Evolutionary conservation across 805 yeast species (phyloP), one percentile per base, ranked within the genome.

Genomic region (Blastobotrys chiropterorum): DNA sequence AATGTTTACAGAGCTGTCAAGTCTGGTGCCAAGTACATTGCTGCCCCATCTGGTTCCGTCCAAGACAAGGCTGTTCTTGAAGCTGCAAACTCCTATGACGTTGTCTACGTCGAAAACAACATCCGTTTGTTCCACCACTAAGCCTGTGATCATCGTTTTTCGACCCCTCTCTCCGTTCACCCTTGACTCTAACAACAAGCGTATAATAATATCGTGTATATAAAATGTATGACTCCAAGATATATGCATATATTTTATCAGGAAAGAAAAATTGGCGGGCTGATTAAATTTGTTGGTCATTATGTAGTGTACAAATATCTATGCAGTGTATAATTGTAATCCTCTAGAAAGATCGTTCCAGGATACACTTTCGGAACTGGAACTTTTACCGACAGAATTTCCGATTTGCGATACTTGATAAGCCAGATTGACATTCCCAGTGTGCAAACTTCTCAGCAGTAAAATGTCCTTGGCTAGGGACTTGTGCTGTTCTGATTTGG

Each of bases 101-200:
- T 94, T 58, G 96, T 90, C 59, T 94, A 90, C 69, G 95, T 90
- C 59, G 98, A 94, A 76, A 94, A 92, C 76, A 94, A 96, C 68
- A 90, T 92, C 69, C 87, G 99, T 70, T 76, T 94, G 72, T 94
- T 94, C 95, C 99, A 94, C 72, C 99, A 94, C 73, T 94, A 77
- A 70, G 6, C 8, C 8, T 26, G 8, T 26, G 5, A 26, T 26
- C 34, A 6, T 26, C 11, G 5, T 11, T 26, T 26, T 26, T 26
- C 5, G 34, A 11, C 34, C 11, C 11, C 34, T 26, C 11, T 26
- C 34, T 26, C 11, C 5, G 8, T 11, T 26, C 34, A 6, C 34
- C 11, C 34, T 26, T 11, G 34, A 26, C 34, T 26, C 34, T 26
- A 26, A 26, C 34, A 26, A 26, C 11, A 26, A 26, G 8, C 34